Conservation (phyloP, 2,329 filamentous ascomycete genomes). For the Ascochyta viciae-villosae region DNA sequence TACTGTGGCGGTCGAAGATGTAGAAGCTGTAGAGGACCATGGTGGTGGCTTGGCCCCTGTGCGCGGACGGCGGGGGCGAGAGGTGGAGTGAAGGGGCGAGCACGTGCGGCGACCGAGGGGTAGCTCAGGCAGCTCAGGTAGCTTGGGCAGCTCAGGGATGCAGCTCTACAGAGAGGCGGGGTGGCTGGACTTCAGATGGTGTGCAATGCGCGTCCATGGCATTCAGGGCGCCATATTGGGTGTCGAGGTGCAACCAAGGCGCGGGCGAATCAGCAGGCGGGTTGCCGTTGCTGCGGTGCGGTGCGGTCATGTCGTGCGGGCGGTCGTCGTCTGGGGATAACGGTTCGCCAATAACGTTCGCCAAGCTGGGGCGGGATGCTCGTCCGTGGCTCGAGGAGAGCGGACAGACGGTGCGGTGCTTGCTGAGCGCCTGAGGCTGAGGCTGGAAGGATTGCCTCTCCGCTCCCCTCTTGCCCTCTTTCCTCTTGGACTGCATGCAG, state of each 20-base stretch:
- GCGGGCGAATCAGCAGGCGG: not conserved
- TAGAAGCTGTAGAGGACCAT: constrained; percentile 99
- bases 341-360: not conserved
- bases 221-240: not conserved
- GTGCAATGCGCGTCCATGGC: not conserved
- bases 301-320: not conserved
- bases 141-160: constrained; percentile 6
- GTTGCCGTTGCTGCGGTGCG: not conserved
- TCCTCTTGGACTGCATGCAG: not conserved
- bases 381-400: constrained; percentile 2
- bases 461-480: constrained; percentile 4
- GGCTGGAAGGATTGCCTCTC: constrained; percentile 11
- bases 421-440: not conserved
- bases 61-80: not conserved
- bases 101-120: constrained; percentile 11
- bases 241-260: not conserved
- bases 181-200: not conserved
- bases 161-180: not conserved
- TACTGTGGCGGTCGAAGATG: constrained; percentile 99
- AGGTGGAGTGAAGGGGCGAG: constrained; percentile 11
- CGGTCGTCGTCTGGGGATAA: not conserved
- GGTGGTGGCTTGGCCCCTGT: constrained; percentile 9
- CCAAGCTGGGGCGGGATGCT: not conserved
- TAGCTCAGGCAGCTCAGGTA: not conserved
- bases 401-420: not conserved